Evolutionary conservation across 208 protist genomes (phyloP), one percentile per base, ranked within the genome.

Genomic region (Tetramitus jugosus): DNA sequence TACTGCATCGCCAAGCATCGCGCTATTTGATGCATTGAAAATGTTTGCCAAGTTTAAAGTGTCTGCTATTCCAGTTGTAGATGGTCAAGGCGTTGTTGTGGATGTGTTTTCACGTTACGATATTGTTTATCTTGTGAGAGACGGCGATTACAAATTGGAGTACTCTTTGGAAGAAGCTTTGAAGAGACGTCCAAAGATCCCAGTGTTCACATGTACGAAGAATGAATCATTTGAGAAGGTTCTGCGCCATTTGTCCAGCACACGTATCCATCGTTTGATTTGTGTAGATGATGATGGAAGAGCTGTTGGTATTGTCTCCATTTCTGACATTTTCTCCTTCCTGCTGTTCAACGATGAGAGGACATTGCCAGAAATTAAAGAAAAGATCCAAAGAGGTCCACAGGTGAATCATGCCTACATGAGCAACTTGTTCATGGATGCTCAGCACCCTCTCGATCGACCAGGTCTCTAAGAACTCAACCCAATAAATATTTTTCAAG

Each of bases 21-120:
- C 52, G 49, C 23, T 77, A 35, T 64, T 52, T 67, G 60, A 45
- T n/a, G 72, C 39, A 23, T 14, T 77, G 14, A 49, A 20, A 7
- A n/a, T 67, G 40, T 77, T 77, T 49, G 37, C 42, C 29, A 43
- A 77, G 20, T 52, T 35, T 46, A 68, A 43, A 29, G 39, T 77
- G 6, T 77, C 72, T 52, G 72, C 72, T 31, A 49, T 77, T 35
- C 72, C 72, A 26, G n/a, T 77, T 60, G 72, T 77, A 49, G 33
- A 67, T 60, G 45, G 46, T 29, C 20, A 77, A 17, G 72, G 72
- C 42, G 29, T 6, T 2, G 72, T 67, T 33, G n/a, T 77, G 13
- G 72, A 77, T 49, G 60, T 77, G 0, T 77, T 52, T 67, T 77
- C 72, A 64, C 52, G 72, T 20, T 52, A 43, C 2, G 72, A 77